Percentiles rank a stretch among this genome's conserved stretches.
phyloP scores from a whole-genome alignment of 371 early-diverging fungal species.

The Catenaria anguillulae region DNA sequence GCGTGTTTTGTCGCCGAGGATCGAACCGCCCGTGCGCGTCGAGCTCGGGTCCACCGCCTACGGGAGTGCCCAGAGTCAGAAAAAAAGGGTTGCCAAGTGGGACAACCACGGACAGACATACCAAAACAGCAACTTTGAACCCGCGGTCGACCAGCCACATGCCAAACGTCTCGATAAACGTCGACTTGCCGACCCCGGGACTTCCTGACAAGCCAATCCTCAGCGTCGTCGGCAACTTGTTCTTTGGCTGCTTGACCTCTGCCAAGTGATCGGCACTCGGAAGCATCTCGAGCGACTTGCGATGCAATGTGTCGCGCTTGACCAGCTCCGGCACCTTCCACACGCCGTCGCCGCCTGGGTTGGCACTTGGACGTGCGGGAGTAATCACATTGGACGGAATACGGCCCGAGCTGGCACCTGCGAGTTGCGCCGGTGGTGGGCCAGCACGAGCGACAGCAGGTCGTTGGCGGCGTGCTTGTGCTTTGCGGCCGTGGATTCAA shows the following conservation, averaged over 20 bases:
- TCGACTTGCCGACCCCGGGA: slow-evolving; percentile 68
- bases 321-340: slow-evolving; percentile 30
- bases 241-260: slow-evolving; percentile 9
- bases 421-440: not conserved
- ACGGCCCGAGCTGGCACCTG: not conserved
- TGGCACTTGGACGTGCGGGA: slow-evolving; percentile 19
- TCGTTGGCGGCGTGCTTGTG: not conserved
- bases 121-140: slow-evolving; percentile 54
- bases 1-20: slow-evolving; percentile 66
- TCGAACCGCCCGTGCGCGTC: slow-evolving; percentile 56
- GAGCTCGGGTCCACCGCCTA: slow-evolving; percentile 71
- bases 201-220: slow-evolving; percentile 60
- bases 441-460: not conserved
- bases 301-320: not conserved
- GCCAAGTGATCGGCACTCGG: slow-evolving; percentile 8
- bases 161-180: slow-evolving; percentile 65
- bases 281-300: not conserved
- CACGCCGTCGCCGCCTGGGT: slow-evolving; percentile 40
- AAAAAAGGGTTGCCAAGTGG: not conserved
- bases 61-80: not conserved
- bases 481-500: not conserved
- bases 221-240: slow-evolving; percentile 24
- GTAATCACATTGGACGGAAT: not conserved
- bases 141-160: slow-evolving; percentile 43
- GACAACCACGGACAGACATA: slow-evolving; percentile 13